Conservation (phyloP, 352 stramenopile genomes). For the Phytophthora fragariaefolia region DNA sequence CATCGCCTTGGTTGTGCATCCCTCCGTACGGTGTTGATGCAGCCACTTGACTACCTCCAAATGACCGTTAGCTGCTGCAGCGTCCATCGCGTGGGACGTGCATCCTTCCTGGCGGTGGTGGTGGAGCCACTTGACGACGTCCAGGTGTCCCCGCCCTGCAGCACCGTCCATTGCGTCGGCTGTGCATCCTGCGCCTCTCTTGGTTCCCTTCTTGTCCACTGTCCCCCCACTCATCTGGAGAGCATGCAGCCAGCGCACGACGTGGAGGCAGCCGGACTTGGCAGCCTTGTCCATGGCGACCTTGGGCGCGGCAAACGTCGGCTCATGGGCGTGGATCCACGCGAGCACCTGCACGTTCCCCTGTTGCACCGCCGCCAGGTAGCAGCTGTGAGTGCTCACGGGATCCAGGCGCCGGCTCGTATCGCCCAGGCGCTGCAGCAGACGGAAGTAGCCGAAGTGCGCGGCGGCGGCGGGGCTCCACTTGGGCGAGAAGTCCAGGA, state of each 20-base stretch:
- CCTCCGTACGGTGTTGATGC: constrained; percentile 3
- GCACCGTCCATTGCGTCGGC: constrained; percentile 17
- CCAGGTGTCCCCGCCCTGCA: constrained; percentile 15
- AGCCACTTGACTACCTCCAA: constrained; percentile 16
- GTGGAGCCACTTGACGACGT: constrained; percentile 22
- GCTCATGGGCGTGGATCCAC: constrained; percentile 17
- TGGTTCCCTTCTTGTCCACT: not conserved
- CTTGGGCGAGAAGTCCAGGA: constrained; percentile 17
- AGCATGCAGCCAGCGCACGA: constrained; percentile 22
- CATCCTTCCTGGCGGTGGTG: constrained; percentile 15
- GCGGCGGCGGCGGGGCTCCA: constrained; percentile 16
- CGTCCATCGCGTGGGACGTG: constrained; percentile 24
- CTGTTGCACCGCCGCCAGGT: constrained; percentile 14
- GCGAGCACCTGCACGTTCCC: constrained; percentile 10
- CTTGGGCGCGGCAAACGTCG: not conserved
- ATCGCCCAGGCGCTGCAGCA: constrained; percentile 19
- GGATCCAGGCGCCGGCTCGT: constrained; percentile 8
- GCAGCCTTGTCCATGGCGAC: constrained; percentile 26
- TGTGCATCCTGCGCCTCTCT: constrained; percentile 1
- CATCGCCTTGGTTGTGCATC: constrained; percentile 15
- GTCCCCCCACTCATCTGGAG: not conserved
- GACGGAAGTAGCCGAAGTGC: constrained; percentile 21
- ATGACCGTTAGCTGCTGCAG: constrained; percentile 19
- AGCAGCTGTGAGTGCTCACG: constrained; percentile 14
- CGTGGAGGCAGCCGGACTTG: constrained; percentile 15